A percentile compares a stretch with the other conserved stretches of the same genome.
Evolutionary conservation across 2,329 filamentous ascomycete species (phyloP).

Genomic region (Tolypocladium tundrense): DNA sequence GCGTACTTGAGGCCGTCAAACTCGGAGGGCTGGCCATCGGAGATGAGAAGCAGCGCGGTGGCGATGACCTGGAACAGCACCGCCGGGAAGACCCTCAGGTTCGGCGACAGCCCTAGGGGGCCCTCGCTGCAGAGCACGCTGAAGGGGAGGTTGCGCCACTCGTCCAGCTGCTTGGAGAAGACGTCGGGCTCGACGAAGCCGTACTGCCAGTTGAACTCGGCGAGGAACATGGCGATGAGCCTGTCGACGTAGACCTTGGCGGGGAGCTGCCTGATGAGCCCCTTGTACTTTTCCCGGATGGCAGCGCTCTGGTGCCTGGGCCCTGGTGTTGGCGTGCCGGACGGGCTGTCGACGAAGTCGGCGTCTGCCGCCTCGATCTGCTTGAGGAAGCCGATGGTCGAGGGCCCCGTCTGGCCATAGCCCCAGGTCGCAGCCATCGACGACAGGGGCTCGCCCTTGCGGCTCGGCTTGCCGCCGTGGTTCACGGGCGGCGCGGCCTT

Average conservation of each 20-base stretch:
- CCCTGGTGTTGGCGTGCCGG: neutral
- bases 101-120: conserved; percentile 37
- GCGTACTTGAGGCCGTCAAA: conserved; percentile 50
- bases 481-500: neutral
- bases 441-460: conserved; percentile 21
- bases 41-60: conserved; percentile 41
- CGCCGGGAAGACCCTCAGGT: conserved; percentile 47
- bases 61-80: conserved; percentile 50
- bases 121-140: conserved; percentile 36
- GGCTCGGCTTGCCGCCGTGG: neutral
- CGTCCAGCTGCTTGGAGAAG: conserved; percentile 38
- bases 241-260: conserved; percentile 42
- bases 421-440: conserved; percentile 40
- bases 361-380: conserved; percentile 38
- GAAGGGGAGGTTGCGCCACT: conserved; percentile 47
- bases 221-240: conserved; percentile 43
- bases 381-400: conserved; percentile 44
- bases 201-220: conserved; percentile 51
- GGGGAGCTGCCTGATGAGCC: conserved; percentile 46
- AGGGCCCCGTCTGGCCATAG: conserved; percentile 40
- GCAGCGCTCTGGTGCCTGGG: conserved; percentile 22
- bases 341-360: conserved; percentile 15
- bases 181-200: conserved; percentile 41
- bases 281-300: conserved; percentile 47
- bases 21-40: conserved; percentile 32